These are phyloP conservation scores for Citrus unshiu DNA, from an alignment of 345 rosid species.

Conservation along the genomic window DNA sequence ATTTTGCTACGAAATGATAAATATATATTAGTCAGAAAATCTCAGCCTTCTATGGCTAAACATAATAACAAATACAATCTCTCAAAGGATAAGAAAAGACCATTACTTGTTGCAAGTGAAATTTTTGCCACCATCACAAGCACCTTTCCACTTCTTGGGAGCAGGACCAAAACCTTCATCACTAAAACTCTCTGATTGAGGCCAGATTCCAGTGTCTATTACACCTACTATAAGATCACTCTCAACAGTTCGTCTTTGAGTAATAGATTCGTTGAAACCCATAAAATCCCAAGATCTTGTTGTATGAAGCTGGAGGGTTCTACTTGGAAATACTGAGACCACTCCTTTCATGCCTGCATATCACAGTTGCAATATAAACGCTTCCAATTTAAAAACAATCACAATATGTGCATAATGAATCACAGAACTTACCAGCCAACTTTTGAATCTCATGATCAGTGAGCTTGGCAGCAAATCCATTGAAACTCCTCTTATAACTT, in stretches of 20 bases:
- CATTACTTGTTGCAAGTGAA: conserved; percentile 53
- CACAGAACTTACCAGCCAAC: conserved; percentile 24
- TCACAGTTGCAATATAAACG: background rate
- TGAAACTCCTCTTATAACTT: conserved; percentile 42
- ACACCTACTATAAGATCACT: conserved; percentile 38
- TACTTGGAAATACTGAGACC: conserved; percentile 35
- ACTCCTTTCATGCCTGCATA: conserved; percentile 20
- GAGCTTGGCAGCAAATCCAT: conserved; percentile 47
- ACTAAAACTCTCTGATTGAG: conserved; percentile 41
- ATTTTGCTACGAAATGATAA: conserved; percentile 25
- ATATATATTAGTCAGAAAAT: background rate
- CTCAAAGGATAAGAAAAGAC: background rate
- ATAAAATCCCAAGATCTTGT: conserved; percentile 54
- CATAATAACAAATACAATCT: background rate
- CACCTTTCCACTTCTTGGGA: conserved; percentile 46
- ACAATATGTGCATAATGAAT: background rate
- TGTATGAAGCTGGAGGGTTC: conserved; percentile 20
- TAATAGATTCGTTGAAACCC: conserved; percentile 23
- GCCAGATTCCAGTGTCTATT: conserved; percentile 38
- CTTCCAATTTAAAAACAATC: background rate
- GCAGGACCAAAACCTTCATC: conserved; percentile 46
- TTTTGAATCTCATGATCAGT: conserved; percentile 26
- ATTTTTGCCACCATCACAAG: conserved; percentile 29
- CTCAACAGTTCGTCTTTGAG: background rate
- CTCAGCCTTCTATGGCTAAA: background rate